Conservation (phyloP, 257 asterid genomes). For the Fraxinus cuspidata region DNA sequence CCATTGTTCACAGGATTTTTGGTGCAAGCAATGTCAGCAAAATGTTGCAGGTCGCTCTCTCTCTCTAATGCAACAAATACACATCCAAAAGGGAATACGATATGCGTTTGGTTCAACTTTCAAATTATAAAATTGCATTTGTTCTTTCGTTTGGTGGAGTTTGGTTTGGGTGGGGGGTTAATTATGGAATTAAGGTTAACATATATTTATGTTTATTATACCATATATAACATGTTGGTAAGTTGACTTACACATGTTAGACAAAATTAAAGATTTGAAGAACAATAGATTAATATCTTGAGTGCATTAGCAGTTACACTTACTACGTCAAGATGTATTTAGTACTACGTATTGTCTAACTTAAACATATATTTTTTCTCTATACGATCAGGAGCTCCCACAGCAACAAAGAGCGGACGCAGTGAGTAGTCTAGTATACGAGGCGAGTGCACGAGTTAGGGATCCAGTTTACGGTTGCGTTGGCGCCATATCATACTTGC, state of each 20-base stretch:
- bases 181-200: background rate
- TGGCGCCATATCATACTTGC: constrained; percentile 54
- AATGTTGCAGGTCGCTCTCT: constrained; percentile 55
- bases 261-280: background rate
- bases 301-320: too few species aligned
- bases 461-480: constrained; percentile 63
- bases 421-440: constrained; percentile 57
- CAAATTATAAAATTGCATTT: background rate
- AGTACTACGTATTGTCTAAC: background rate
- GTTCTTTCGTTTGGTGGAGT: background rate
- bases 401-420: constrained; percentile 48
- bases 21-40: constrained; percentile 76
- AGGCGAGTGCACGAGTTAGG: constrained; percentile 48
- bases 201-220: background rate
- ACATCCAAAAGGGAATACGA: background rate
- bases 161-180: background rate
- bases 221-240: background rate
- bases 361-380: too few species aligned
- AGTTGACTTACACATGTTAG: background rate
- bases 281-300: background rate
- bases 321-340: background rate
- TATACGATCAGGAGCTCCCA: constrained; percentile 43
- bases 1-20: constrained; percentile 71
- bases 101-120: background rate
- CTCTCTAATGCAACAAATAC: background rate